phyloP scores from a whole-genome alignment of 352 stramenopile species.

The Pilasporangium apinafurcum region DNA sequence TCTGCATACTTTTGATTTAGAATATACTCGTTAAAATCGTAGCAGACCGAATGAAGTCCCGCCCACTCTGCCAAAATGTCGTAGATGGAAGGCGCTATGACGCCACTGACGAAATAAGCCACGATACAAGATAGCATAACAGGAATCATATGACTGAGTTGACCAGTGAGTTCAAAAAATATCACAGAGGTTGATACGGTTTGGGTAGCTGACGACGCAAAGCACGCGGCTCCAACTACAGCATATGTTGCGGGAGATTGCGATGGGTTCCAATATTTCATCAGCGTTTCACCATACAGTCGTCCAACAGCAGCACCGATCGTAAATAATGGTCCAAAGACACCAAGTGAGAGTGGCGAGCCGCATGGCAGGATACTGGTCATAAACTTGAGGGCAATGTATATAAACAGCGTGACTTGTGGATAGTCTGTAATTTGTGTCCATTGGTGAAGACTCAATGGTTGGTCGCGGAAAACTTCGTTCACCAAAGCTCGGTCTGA shows the following conservation, averaged over 20 bases:
- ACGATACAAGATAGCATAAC: constrained; percentile 79
- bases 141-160: constrained; percentile 78
- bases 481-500: constrained; percentile 71
- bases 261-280: constrained; percentile 70
- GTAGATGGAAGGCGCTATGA: constrained; percentile 82
- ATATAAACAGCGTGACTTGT: constrained; percentile 55
- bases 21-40: constrained; percentile 77
- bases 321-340: constrained; percentile 80
- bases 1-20: constrained; percentile 57
- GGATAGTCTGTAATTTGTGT: constrained; percentile 54
- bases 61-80: constrained; percentile 77
- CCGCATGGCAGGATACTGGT: constrained; percentile 65
- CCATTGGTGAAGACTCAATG: constrained; percentile 50
- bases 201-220: constrained; percentile 86
- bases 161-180: constrained; percentile 83
- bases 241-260: constrained; percentile 82
- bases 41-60: constrained; percentile 73
- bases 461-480: constrained; percentile 66
- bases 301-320: constrained; percentile 71
- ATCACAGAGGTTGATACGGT: constrained; percentile 85
- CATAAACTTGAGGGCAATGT: constrained; percentile 66
- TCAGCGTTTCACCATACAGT: constrained; percentile 71
- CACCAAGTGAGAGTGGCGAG: constrained; percentile 67
- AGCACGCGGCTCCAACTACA: constrained; percentile 88
- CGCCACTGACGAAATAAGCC: constrained; percentile 72